These are phyloP conservation scores for Lecanicillium sp. DNA, from an alignment of 2,329 filamentous ascomycete species.

Conservation along the genomic window DNA sequence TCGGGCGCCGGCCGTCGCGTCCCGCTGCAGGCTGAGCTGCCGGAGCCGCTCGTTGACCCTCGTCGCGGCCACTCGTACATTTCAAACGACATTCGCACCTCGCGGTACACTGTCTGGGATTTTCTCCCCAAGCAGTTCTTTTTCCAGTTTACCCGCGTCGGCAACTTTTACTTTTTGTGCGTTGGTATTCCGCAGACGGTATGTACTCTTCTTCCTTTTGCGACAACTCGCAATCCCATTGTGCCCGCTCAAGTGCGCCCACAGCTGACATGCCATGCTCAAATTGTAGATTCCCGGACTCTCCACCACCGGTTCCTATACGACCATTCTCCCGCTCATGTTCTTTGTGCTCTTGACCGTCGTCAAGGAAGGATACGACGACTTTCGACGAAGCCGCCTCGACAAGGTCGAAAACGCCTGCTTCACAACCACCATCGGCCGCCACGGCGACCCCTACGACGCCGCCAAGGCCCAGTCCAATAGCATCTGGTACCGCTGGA, in stretches of 20 bases:
- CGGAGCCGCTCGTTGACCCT: constrained; percentile 37
- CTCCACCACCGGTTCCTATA: constrained; percentile 68
- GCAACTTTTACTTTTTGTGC: constrained; percentile 82
- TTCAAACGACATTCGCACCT: constrained; percentile 66
- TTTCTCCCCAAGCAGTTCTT: constrained; percentile 80
- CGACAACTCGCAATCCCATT: constrained; percentile 44
- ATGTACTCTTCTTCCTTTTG: constrained; percentile 5
- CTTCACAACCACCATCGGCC: constrained; percentile 37
- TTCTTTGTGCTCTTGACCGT: constrained; percentile 78
- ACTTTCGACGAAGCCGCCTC: constrained; percentile 69
- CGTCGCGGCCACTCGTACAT: constrained; percentile 42
- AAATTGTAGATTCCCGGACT: constrained; percentile 51
- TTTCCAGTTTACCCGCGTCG: constrained; percentile 78
- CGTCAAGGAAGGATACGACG: constrained; percentile 80
- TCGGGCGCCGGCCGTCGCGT: constrained; percentile 61
- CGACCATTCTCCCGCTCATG: constrained; percentile 64
- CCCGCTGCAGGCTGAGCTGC: constrained; percentile 31
- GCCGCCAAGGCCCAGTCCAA: constrained; percentile 18
- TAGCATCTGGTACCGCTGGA: constrained; percentile 18
- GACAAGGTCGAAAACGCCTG: constrained; percentile 73
- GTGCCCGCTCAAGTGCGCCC: constrained; percentile 10
- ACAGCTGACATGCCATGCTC: neutral
- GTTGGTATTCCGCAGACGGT: constrained; percentile 74
- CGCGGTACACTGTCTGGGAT: constrained; percentile 75
- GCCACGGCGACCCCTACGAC: constrained; percentile 21